Conservation (phyloP, 1,139 yeast genomes). For the Kodamaea ohmeri region DNA sequence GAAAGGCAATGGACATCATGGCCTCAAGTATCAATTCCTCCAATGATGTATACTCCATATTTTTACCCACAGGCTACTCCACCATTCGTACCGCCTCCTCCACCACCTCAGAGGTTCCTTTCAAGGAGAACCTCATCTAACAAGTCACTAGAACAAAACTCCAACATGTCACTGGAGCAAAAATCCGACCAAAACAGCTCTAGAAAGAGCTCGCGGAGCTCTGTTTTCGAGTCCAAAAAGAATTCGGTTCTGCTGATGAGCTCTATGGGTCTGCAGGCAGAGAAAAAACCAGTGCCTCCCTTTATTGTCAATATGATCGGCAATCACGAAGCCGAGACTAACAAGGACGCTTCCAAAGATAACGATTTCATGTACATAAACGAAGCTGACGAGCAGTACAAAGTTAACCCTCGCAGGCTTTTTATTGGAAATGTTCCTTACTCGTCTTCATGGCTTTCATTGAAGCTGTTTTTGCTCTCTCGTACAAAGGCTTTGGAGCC, state of each 20-base stretch:
- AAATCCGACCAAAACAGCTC: too few relatives aligned
- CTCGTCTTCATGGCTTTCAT: constrained; percentile 52
- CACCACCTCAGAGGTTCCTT: constrained; percentile 4
- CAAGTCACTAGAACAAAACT: too few relatives aligned
- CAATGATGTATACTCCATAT: constrained; percentile 1
- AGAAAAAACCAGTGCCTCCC: constrained; percentile 23
- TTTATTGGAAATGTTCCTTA: constrained; percentile 62
- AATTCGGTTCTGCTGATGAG: constrained; percentile 9
- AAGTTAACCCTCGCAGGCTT: constrained; percentile 39
- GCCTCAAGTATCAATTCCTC: not conserved
- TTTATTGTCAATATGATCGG: constrained; percentile 32
- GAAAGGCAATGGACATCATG: not conserved
- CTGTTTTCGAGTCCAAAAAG: constrained; percentile 9
- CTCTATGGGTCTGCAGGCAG: constrained; percentile 5
- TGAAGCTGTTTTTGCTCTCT: constrained; percentile 45
- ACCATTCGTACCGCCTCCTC: constrained; percentile 1
- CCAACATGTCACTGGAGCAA: too few relatives aligned
- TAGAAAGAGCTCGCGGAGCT: constrained; percentile 7
- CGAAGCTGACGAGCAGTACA: constrained; percentile 27
- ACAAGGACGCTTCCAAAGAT: constrained; percentile 5
- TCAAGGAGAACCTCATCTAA: constrained; percentile 6
- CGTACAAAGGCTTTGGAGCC: constrained; percentile 27
- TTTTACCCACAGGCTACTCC: not conserved
- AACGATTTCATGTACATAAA: constrained; percentile 21
- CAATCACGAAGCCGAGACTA: constrained; percentile 6